Evolutionary conservation across 2,329 filamentous ascomycete genomes (phyloP), one percentile per base, ranked within the genome.

Genomic region (Aureobasidium sp.): DNA sequence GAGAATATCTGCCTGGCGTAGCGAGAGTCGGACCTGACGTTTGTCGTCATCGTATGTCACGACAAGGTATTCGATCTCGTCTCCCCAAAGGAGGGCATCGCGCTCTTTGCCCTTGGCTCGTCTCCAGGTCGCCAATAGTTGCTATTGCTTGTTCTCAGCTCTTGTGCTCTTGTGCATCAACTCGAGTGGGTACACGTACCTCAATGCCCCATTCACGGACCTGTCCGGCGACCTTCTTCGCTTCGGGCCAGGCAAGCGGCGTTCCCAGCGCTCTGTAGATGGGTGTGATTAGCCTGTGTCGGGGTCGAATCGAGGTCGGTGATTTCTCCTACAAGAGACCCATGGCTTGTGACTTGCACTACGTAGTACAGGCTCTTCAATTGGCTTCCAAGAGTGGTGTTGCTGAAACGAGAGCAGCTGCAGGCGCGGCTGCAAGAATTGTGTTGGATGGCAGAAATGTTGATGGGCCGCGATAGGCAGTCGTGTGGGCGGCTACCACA

Each of bases 51-150:
- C 87, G 72, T 95, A 91, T 34, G 85, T 87, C 51, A 99, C 91
- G 34, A 99, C 94, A 45, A 99, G 82, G 74, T 99, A 99, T 78
- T 99, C 94, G 67, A 97, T 86, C 88, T 99, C 94, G 73, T 99
- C 94, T 68, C 94, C 94, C 94, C 94, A 99, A 21, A 97, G 82
- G 70, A 99, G 78, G 61, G 89, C 91, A 83, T 97, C 92, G 64
- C 90, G 84, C 76, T 97, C 93, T 76, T 97, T 97, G 65, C 88
- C 87, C 77, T 94, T 96, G 62, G 91, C 91, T 72, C 91, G 89
- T 66, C 89, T 90, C 94, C 94, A 99, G 68, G 96, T 96, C 65
- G 91, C 89, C 53, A 99, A 82, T 41, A 99, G 77, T 96, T 99
- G 94, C 92, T 97, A 67, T 50, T 48, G 58, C 74, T 34, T 27